phyloP scores from a whole-genome alignment of 2,329 filamentous ascomycete species.

The Venturia effusa region DNA sequence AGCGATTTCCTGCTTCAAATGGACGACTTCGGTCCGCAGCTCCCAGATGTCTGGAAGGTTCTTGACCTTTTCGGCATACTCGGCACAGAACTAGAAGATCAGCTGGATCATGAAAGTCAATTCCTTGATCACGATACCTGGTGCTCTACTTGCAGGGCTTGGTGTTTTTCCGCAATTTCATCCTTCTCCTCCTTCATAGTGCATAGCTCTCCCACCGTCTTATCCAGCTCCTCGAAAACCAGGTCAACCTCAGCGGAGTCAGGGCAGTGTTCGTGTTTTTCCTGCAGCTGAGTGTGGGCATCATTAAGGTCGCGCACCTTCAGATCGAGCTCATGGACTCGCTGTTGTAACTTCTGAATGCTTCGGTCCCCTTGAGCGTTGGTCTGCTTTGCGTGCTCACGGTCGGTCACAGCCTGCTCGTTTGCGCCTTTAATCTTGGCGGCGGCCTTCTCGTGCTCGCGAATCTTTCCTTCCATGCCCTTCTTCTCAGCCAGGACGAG shows the following conservation, averaged over 20 bases:
- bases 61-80: background rate
- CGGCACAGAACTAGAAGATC: background rate
- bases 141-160: background rate
- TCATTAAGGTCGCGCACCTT: background rate
- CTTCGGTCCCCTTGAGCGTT: background rate
- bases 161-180: background rate
- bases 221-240: background rate
- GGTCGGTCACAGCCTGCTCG: background rate
- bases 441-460: background rate
- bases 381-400: background rate
- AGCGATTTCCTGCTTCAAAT: background rate
- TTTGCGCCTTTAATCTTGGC: background rate
- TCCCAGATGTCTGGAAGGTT: background rate
- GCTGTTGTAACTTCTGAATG: background rate
- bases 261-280: background rate
- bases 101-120: background rate
- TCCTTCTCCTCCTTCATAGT: background rate
- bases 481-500: background rate
- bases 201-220: background rate
- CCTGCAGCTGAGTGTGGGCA: background rate
- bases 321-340: background rate
- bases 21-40: background rate
- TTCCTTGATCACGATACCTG: background rate
- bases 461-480: background rate
- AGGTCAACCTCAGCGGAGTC: background rate